Conservation (phyloP, 2,329 filamentous ascomycete species). For the Zymoseptoria ardabiliae region DNA sequence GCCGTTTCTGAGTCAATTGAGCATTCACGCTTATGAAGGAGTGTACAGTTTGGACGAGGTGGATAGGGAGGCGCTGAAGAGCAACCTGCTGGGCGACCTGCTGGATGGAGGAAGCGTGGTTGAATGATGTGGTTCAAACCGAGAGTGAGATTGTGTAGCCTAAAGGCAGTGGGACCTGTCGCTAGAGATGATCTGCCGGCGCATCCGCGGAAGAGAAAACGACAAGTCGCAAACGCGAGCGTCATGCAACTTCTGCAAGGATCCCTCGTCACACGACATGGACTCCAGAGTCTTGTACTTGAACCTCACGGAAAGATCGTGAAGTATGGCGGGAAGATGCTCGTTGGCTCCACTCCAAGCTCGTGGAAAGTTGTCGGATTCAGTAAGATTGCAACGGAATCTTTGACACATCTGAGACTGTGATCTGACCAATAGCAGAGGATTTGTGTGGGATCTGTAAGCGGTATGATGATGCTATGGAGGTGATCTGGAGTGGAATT, state of each 20-base stretch:
- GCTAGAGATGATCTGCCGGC: neutral
- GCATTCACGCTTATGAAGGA: conserved; percentile 87
- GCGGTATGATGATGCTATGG: neutral
- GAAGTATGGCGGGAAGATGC: neutral
- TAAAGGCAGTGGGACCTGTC: neutral
- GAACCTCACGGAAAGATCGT: neutral
- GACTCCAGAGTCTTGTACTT: neutral
- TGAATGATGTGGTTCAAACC: conserved; percentile 9
- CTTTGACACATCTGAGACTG: neutral
- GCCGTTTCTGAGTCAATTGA: conserved; percentile 85
- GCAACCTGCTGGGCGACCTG: conserved; percentile 25
- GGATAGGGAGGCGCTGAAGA: conserved; percentile 55
- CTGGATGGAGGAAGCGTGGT: conserved; percentile 44
- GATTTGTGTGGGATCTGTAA: neutral
- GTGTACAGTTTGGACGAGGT: conserved; percentile 75
- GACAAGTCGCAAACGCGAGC: neutral
- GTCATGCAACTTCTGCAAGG: neutral
- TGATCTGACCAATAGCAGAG: neutral
- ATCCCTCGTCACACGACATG: neutral
- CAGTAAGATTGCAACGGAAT: neutral
- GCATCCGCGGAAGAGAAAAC: neutral
- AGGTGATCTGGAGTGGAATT: neutral
- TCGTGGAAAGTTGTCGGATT: neutral
- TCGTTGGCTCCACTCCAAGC: neutral
- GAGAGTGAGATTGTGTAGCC: neutral